Evolutionary conservation across 2,329 filamentous ascomycete species (phyloP), one percentile per base, ranked within the genome.

Genomic region (Massarina eburnea): DNA sequence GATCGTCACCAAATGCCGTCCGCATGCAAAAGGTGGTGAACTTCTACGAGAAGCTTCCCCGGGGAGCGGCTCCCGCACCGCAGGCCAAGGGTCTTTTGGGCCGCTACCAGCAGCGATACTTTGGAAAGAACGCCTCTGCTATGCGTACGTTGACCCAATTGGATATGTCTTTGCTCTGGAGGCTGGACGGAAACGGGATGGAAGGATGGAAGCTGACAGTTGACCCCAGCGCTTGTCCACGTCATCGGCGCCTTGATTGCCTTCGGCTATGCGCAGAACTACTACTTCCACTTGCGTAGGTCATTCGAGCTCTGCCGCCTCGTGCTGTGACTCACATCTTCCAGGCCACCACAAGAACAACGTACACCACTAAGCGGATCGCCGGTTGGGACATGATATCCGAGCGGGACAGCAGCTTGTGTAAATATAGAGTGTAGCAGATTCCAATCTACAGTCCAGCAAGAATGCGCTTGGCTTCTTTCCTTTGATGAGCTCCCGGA

Each of bases 271-370:
- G 88, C 88, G 65, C 90, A 97, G 79, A 91, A 96, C 80, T 99
- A 99, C 86, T 97, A 99, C 84, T 97, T 95, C 89, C 95, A 99
- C 79, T 83, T 99, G 69, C 90, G 94, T 99, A 85, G 76, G 89
- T 84, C 27, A 45, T 39, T 17, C 24, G 36, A 43, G 41, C 58
- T 46, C 49, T 29, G 8, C 32, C 30, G 17, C 32, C 33, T 48
- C 21, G 32, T 20, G 17, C 24, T 35, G 29, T 51, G 55, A 70
- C 54, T 56, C 24, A 59, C 45, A 43, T 35, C 49, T 36, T 42
- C 43, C 62, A 99, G 94, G 94, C 67, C 92, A 99, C 84, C 92
- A 97, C 88, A 99, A 99, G 89, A 97, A 99, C 88, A 95, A 99
- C 76, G 89, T 90, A 66, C 92, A 97, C 82, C 94, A 99, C 82